Conservation (phyloP, 108 stramenopile species). For the Nannochloropsis gaditana region DNA sequence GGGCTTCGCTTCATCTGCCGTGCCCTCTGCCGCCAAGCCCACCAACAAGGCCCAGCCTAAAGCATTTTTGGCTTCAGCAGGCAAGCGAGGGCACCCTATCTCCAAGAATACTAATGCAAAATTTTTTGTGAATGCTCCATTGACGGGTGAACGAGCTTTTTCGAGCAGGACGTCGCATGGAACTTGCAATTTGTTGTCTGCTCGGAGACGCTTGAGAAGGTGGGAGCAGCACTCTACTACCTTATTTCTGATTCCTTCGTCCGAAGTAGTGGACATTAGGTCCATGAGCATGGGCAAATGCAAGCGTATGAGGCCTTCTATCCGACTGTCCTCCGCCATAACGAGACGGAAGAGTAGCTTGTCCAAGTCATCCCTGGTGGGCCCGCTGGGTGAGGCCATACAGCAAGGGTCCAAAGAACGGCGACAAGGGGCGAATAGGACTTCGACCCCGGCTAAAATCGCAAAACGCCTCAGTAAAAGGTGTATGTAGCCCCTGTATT, state of each 20-base stretch:
- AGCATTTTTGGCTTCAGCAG: background rate
- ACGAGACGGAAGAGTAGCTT: background rate
- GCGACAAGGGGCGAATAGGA: too few relatives aligned
- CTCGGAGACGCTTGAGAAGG: background rate
- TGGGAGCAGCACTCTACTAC: background rate
- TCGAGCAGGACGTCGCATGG: background rate
- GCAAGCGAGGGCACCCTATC: background rate
- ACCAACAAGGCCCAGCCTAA: background rate
- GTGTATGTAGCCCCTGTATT: too few relatives aligned
- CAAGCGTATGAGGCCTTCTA: background rate
- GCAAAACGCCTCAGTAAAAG: too few relatives aligned
- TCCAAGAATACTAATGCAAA: background rate
- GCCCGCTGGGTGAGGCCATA: too few relatives aligned
- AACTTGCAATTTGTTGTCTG: background rate
- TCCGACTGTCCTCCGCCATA: background rate
- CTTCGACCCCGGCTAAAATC: too few relatives aligned
- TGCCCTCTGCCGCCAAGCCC: slow-evolving; percentile 2
- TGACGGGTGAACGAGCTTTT: background rate
- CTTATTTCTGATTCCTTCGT: background rate
- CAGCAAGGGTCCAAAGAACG: too few relatives aligned
- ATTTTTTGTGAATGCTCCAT: background rate
- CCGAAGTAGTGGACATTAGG: background rate
- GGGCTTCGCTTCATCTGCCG: background rate
- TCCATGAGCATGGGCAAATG: background rate
- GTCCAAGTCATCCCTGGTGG: background rate